Conservation (phyloP, 108 stramenopile species). For the Cyclotella cryptica region DNA sequence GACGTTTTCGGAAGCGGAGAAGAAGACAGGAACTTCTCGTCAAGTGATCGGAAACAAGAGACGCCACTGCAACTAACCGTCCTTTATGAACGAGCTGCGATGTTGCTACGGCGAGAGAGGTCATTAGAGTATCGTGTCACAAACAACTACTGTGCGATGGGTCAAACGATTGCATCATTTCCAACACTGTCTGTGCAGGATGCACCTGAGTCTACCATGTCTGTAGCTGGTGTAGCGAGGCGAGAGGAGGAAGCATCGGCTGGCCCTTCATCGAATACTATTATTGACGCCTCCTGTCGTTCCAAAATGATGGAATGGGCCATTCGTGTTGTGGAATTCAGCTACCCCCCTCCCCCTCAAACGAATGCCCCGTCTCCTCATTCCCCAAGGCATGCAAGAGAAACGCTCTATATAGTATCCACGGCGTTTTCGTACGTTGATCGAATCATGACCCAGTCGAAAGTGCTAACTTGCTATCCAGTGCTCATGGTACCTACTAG, state of each 20-base stretch:
- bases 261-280: neutral
- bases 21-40: neutral
- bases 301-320: conserved; percentile 35
- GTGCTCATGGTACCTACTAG: neutral
- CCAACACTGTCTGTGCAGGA: neutral
- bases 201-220: neutral
- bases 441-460: conserved; percentile 6
- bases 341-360: conserved; percentile 13
- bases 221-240: neutral
- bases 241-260: neutral
- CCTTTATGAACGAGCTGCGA: conserved; percentile 17
- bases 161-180: neutral
- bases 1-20: neutral
- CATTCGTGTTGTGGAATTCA: conserved; percentile 16
- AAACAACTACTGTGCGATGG: conserved; percentile 3
- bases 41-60: neutral
- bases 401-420: conserved; percentile 7
- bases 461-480: neutral
- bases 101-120: conserved; percentile 5
- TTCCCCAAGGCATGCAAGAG: neutral
- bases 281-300: conserved; percentile 10
- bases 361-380: neutral
- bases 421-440: conserved; percentile 11
- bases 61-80: neutral
- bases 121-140: neutral